Conservation (phyloP, 305 asterid genomes). For the Caryopteris hybrid region DNA sequence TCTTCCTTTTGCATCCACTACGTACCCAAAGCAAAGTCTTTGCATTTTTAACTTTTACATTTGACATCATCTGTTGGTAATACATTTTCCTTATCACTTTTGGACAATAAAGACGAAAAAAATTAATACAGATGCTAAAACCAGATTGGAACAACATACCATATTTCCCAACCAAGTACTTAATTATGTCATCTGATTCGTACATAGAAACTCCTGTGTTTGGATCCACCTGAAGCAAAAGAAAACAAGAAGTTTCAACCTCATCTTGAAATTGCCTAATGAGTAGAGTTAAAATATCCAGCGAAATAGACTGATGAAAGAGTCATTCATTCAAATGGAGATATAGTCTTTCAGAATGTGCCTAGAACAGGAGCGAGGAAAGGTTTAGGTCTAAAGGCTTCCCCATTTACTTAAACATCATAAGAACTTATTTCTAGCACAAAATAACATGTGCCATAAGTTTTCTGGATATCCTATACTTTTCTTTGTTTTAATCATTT, state of each 20-base stretch:
- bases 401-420: neutral
- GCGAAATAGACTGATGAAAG: neutral
- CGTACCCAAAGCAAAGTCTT: neutral
- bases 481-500: neutral
- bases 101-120: neutral
- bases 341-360: neutral
- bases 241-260: conserved; percentile 16
- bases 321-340: neutral
- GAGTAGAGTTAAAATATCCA: neutral
- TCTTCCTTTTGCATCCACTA: neutral
- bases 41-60: neutral
- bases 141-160: conserved; percentile 41
- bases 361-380: neutral
- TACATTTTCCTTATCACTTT: neutral
- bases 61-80: neutral
- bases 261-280: neutral
- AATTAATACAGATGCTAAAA: neutral
- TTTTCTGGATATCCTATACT: neutral
- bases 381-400: neutral
- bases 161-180: conserved; percentile 77
- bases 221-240: conserved; percentile 77
- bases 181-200: conserved; percentile 88
- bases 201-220: conserved; percentile 90
- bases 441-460: neutral
- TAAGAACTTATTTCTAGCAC: neutral